Evolutionary conservation across 345 rosid genomes (phyloP), one percentile per base, ranked within the genome.

Genomic region (Mallotus nudiflorus): DNA sequence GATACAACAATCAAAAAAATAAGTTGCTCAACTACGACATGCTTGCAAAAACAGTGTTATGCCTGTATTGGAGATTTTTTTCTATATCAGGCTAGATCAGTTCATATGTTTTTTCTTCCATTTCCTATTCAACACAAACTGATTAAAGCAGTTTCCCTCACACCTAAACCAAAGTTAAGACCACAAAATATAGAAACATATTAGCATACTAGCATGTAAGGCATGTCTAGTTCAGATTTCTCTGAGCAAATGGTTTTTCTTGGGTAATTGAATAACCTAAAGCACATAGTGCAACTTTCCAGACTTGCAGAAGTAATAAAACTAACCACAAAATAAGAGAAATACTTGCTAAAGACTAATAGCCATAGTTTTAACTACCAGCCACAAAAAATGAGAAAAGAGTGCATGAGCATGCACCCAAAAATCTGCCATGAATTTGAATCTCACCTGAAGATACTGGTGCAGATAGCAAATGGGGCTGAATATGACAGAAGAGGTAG

Each of bases 381-480:
- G n/a, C 67, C 19, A 51, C 2, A 12, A 18, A 14, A 28, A 19
- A 25, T 10, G 11, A 65, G 24, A 25, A 27, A 55, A 12, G 18
- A 37, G 33, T 22, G 20, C 3, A 25, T 18, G 24, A 62, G 29
- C 37, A 60, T 27, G 25, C 28, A n/a, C 52, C 27, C 22, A 22
- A 53, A 29, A 6, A 14, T 25, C 18, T 16, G 24, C 46, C 53
- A 45, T 18, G 29, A 59, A 28, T 55, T 62, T 29, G 31, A 57
- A 77, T 66, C 40, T 35, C 35, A 93, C 98, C 95, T 90, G 96
- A 69, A 93, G 85, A 85, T 89, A 88, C 73, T 92, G 98, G 77
- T 95, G 99, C 74, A 92, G 29, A 92, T 89, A 53, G 91, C 98
- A 65, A 92, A 90, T 16, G 97, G 96, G 64, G 98, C 96, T 27